A percentile compares a stretch with the other conserved stretches of the same genome.
phyloP scores from a whole-genome alignment of 768 basidiomycete genomes.

The Sutorius australiensis region DNA sequence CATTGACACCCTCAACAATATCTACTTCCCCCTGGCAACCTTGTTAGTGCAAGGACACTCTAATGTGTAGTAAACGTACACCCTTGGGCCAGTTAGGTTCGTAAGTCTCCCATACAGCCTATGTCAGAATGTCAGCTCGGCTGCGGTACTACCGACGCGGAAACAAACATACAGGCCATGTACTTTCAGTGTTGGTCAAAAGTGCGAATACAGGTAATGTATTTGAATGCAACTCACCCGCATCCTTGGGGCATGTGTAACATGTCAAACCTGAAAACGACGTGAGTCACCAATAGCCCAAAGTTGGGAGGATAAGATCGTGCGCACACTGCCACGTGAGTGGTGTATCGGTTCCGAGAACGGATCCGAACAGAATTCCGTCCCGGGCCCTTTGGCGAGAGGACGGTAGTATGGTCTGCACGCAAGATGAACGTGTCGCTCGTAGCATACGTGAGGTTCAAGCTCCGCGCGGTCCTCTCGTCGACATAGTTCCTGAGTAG shows the following conservation, averaged over 20 bases:
- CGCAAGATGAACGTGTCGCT: conserved; percentile 34
- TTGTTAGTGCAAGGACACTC: background rate
- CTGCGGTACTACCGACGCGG: background rate
- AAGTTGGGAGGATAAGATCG: background rate
- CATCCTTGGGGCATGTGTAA: conserved; percentile 37
- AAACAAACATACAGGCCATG: conserved; percentile 33
- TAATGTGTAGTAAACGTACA: conserved; percentile 10
- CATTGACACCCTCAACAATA: conserved; percentile 45
- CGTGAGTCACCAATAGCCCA: background rate
- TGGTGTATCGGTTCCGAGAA: conserved; percentile 28
- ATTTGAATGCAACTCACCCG: conserved; percentile 19
- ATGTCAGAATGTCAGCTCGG: conserved; percentile 7
- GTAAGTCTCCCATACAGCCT: conserved; percentile 31
- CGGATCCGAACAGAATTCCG: conserved; percentile 37
- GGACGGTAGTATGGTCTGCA: conserved; percentile 34
- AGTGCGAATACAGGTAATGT: background rate
- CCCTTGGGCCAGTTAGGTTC: conserved; percentile 24
- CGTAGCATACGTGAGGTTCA: conserved; percentile 28
- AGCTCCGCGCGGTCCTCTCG: conserved; percentile 22
- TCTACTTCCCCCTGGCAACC: conserved; percentile 28
- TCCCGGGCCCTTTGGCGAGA: conserved; percentile 29
- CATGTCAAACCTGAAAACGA: conserved; percentile 29
- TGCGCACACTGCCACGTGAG: conserved; percentile 34
- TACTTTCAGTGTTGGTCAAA: conserved; percentile 18
- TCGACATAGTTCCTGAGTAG: conserved; percentile 33